Conservation (phyloP, 257 asterid species). For the Solanum sejunctum region DNA sequence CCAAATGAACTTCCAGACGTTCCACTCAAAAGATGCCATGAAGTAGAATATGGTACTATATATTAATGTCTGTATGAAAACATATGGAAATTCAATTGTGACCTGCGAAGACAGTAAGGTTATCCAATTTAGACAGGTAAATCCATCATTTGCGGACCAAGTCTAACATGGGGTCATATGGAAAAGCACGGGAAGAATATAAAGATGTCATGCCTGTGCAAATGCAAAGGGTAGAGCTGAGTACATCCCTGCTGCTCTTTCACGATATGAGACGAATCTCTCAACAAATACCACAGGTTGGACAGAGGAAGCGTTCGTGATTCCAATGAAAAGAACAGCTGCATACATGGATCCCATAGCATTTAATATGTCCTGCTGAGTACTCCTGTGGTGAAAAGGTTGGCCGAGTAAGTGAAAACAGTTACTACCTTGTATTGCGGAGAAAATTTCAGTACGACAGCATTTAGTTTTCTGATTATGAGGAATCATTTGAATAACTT, state of each 20-base stretch:
- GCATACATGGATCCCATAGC: conserved; percentile 99
- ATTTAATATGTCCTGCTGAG: conserved; percentile 70
- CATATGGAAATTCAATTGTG: conserved; percentile 66
- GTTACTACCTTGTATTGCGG: not conserved
- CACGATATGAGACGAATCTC: conserved; percentile 71
- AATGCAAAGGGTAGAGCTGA: conserved; percentile 89
- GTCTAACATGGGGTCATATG: not conserved
- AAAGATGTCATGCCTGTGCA: conserved; percentile 46
- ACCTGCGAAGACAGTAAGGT: conserved; percentile 36
- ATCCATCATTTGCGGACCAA: not conserved
- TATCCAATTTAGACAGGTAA: not conserved
- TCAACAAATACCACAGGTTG: conserved; percentile 78
- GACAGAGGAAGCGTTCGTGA: conserved; percentile 70
- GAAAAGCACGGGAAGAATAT: not conserved
- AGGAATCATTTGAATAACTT: not conserved
- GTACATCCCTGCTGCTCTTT: conserved; percentile 93
- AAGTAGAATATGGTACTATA: conserved; percentile 65
- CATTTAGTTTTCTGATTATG: not conserved
- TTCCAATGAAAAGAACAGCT: conserved; percentile 74
- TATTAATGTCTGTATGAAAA: conserved; percentile 48
- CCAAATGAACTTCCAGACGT: conserved; percentile 57
- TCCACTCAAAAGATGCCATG: conserved; percentile 83
- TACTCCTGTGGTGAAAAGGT: conserved; percentile 30
- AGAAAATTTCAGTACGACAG: not conserved
- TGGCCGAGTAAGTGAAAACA: not conserved